A percentile compares a stretch with the other conserved stretches of the same genome.
phyloP scores from a whole-genome alignment of 352 stramenopile genomes.

The Aphanomyces cochlioides region DNA sequence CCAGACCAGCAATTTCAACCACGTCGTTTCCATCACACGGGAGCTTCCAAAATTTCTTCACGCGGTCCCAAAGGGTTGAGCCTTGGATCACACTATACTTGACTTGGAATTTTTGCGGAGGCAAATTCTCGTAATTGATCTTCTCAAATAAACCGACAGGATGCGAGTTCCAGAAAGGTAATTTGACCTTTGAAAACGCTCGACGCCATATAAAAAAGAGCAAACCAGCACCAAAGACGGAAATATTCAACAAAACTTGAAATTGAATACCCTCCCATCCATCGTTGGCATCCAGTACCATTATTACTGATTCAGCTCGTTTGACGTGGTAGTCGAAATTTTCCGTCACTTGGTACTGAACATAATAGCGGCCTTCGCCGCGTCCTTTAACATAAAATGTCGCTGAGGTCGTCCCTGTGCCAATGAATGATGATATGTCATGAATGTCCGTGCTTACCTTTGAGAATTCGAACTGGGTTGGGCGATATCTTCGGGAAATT shows the following conservation, averaged over 20 bases:
- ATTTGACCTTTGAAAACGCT: conserved; percentile 42
- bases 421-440: not conserved
- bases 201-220: conserved; percentile 63
- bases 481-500: conserved; percentile 26
- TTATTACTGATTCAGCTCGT: conserved; percentile 41
- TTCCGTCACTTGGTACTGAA: conserved; percentile 22
- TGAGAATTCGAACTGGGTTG: conserved; percentile 22
- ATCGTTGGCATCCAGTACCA: conserved; percentile 41
- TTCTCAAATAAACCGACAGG: conserved; percentile 64
- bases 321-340: conserved; percentile 21
- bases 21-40: conserved; percentile 52
- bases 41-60: conserved; percentile 48
- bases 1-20: conserved; percentile 60
- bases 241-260: conserved; percentile 56
- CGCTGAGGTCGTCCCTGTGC: conserved; percentile 8
- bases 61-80: conserved; percentile 39
- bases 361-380: conserved; percentile 21
- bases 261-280: conserved; percentile 64
- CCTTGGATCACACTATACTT: conserved; percentile 44
- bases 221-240: conserved; percentile 50
- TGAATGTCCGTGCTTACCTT: not conserved
- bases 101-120: conserved; percentile 38
- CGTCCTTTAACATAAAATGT: conserved; percentile 17
- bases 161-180: conserved; percentile 64
- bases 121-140: conserved; percentile 62